Evolutionary conservation across 139 green algal species (phyloP), one percentile per base, ranked within the genome.

Genomic region (Tetradesmus lagerheimii): DNA sequence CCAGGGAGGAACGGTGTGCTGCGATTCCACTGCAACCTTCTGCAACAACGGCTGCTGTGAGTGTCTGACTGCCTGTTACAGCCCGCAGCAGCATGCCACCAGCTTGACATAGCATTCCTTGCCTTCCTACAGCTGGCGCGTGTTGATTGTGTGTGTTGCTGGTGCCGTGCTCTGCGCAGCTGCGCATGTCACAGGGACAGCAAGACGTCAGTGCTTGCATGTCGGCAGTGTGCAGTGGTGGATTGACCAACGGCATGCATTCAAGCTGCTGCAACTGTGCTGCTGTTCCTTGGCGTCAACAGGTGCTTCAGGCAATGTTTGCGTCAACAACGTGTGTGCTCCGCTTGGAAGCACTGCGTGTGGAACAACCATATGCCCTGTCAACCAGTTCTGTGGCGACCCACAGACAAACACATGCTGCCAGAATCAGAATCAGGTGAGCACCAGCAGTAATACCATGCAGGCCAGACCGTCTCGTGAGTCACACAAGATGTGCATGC

Each of bases 311-410:
- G 83, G 83, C 27, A 88, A 88, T 25, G 37, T 27, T 0, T 88
- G 83, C 38, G 43, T 88, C 83, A 88, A 88, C 83, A 88, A 88
- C 83, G 34, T 77, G 64, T 88, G 83, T 88, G 83, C 75, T 43
- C 38, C 64, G 25, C 9, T 45, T 11, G 83, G 83, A 1, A 80
- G 38, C 39, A 64, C 20, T 16, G 83, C 83, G 1, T 88, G 83
- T 80, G 83, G 83, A 2, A 50, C 38, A n/a, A 80, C 64, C 25
- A 41, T 39, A 0, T 88, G 83, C 38, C 62, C 62, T 41, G 2
- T 45, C 18, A 80, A 80, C 62, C 64, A 80, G 34, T 80, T 88
- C 23, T 88, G 83, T 31, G 83, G 83, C 27, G 15, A 88, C 37
- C 18, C 76, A 31, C 16, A 11, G 4, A 82, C 76, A 47, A 37